A percentile compares a stretch with the other conserved stretches of the same genome.
Evolutionary conservation across 805 yeast species (phyloP).

Genomic region (Suhomyces sp.): DNA sequence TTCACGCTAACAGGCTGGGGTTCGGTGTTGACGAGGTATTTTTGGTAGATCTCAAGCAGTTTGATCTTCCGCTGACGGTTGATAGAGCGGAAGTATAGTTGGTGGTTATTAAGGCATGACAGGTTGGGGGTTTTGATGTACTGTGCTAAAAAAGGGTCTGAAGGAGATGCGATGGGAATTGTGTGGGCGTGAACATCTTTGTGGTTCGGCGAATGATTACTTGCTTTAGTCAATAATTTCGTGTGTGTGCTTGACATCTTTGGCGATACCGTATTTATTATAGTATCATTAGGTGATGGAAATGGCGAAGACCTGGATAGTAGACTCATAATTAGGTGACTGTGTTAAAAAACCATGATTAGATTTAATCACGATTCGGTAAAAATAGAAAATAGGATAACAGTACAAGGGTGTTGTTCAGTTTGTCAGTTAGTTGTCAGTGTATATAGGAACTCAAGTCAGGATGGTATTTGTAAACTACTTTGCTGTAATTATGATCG

Average conservation of each 20-base stretch:
- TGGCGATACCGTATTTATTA: conserved; percentile 7
- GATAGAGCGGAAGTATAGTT: conserved; percentile 17
- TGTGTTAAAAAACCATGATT: not conserved
- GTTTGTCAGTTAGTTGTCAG: too few species aligned
- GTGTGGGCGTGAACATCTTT: not conserved
- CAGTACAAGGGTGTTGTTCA: too few species aligned
- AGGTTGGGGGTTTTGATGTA: conserved; percentile 18
- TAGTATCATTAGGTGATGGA: conserved; percentile 11
- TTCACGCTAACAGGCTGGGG: not conserved
- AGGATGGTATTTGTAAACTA: not conserved
- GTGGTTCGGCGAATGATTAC: not conserved
- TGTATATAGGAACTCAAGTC: not conserved
- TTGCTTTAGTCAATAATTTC: not conserved
- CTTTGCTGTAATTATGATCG: not conserved
- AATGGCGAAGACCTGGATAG: conserved; percentile 10
- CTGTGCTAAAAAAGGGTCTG: conserved; percentile 21
- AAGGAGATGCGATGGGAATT: not conserved
- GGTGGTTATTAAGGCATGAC: conserved; percentile 14
- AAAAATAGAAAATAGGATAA: not conserved
- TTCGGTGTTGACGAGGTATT: conserved; percentile 12
- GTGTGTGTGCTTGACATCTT: conserved; percentile 5
- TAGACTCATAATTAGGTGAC: conserved; percentile 8
- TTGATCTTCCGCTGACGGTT: conserved; percentile 16
- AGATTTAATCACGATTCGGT: not conserved
- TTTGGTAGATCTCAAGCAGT: conserved; percentile 22